Evolutionary conservation across 305 asterid genomes (phyloP), one percentile per base, ranked within the genome.

Genomic region (Plantago coronopus): DNA sequence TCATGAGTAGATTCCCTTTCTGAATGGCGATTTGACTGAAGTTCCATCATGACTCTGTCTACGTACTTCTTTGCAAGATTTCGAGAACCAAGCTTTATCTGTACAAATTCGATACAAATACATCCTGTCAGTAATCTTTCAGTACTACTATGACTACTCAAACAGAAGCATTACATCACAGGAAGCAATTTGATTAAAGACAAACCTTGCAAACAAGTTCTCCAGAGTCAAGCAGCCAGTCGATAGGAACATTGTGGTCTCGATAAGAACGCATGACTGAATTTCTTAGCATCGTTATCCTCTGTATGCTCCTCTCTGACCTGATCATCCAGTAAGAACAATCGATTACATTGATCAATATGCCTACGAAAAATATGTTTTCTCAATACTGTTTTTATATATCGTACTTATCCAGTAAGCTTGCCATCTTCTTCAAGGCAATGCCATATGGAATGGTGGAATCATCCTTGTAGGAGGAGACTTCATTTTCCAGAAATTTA

Each of bases 371-470:
- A 58, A 4, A 8, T 16, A 0, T 42, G 27, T 8, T n/a, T n/a
- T n/a, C 34, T 13, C 18, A 11, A 29, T 38, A 38, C 29, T 38
- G 11, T 21, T 42, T 42, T 12, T 20, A 5, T 9, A 20, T 58
- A n/a, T 21, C 63, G 16, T 58, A 58, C 63, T 58, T 58, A 58
- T 58, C 63, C 19, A 58, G 63, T 23, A 58, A 21, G 31, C 50
- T 14, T 3, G 63, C 63, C 63, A 58, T 58, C 63, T 42, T 58
- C 50, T 58, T 58, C 13, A 58, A 58, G 21, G 63, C 63, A 21
- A 58, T 27, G 22, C 31, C 50, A 34, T 34, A 58, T 14, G 63
- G 29, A 42, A 22, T 21, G 20, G 37, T 58, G 37, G 50, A 58
- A 42, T 58, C 50, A 17, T 58, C 51, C 15, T 42, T 42, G 62